Evolutionary conservation across 2,329 filamentous ascomycete species (phyloP).

Genomic region (Nannizzia gypsea): DNA sequence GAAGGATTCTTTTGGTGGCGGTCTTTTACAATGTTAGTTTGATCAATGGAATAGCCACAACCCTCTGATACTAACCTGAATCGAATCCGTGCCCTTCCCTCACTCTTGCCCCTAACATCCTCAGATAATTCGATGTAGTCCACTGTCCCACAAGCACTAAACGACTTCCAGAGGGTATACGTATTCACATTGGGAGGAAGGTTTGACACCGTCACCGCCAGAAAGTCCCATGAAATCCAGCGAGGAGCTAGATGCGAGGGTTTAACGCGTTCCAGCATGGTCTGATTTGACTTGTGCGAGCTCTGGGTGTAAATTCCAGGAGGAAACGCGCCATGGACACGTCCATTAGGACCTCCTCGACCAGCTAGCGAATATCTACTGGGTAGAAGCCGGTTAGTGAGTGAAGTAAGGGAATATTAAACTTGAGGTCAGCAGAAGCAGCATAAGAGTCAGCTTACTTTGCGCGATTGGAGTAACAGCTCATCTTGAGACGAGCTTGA

Average conservation of each 20-base stretch:
- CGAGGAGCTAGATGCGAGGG: slow-evolving; percentile 11
- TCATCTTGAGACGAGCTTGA: not conserved
- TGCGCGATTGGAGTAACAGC: not conserved
- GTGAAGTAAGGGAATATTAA: not conserved
- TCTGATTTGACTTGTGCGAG: not conserved
- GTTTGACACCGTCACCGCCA: slow-evolving; percentile 26
- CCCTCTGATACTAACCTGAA: slow-evolving; percentile 37
- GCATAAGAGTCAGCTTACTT: not conserved
- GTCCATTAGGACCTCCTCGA: not conserved
- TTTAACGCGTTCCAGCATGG: slow-evolving; percentile 4
- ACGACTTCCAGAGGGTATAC: slow-evolving; percentile 39
- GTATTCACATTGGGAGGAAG: slow-evolving; percentile 29
- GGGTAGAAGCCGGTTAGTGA: not conserved
- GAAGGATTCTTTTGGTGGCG: slow-evolving; percentile 42
- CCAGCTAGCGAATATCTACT: not conserved
- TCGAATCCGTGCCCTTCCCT: slow-evolving; percentile 37
- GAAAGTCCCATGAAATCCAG: slow-evolving; percentile 32
- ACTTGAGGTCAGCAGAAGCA: not conserved
- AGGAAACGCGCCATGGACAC: not conserved
- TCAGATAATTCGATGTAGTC: slow-evolving; percentile 47
- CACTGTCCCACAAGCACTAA: slow-evolving; percentile 44
- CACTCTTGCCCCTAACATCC: slow-evolving; percentile 27
- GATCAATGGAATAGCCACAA: not conserved
- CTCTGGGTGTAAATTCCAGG: slow-evolving; percentile 1
- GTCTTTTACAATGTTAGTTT: slow-evolving; percentile 22